Percentiles rank a stretch among this genome's conserved stretches.
phyloP scores from a whole-genome alignment of 139 green algal species.

The Volvox reticuliferus region DNA sequence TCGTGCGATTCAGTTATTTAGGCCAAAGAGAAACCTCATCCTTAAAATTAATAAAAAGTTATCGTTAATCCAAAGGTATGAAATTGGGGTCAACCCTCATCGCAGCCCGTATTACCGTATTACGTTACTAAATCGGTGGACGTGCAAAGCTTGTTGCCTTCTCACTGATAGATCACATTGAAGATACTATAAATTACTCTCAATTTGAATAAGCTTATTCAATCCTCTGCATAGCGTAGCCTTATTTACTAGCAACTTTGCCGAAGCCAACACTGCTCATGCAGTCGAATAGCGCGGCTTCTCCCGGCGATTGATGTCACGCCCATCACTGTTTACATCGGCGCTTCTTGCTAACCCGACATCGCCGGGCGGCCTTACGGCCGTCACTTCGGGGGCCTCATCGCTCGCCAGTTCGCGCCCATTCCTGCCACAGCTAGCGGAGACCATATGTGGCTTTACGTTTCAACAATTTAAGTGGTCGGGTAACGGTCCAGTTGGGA shows the following conservation, averaged over 20 bases:
- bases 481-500: too few relatives aligned
- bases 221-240: too few relatives aligned
- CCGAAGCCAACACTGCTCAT: background rate
- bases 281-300: background rate
- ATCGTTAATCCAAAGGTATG: too few relatives aligned
- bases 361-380: background rate
- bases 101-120: background rate
- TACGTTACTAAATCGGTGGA: conserved; percentile 3
- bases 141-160: too few relatives aligned
- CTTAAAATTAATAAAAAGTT: too few relatives aligned
- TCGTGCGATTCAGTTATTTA: too few relatives aligned
- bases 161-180: too few relatives aligned
- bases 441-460: background rate
- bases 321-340: background rate
- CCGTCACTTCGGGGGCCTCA: background rate
- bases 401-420: background rate
- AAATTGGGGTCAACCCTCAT: too few relatives aligned
- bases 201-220: too few relatives aligned
- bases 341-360: background rate
- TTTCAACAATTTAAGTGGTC: background rate
- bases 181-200: too few relatives aligned
- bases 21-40: too few relatives aligned
- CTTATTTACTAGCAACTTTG: background rate
- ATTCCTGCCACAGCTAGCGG: background rate
- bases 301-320: background rate